A percentile compares a stretch with the other conserved stretches of the same genome.
phyloP scores from a whole-genome alignment of 495 filamentous ascomycete species.

The Usnea hakonensis region DNA sequence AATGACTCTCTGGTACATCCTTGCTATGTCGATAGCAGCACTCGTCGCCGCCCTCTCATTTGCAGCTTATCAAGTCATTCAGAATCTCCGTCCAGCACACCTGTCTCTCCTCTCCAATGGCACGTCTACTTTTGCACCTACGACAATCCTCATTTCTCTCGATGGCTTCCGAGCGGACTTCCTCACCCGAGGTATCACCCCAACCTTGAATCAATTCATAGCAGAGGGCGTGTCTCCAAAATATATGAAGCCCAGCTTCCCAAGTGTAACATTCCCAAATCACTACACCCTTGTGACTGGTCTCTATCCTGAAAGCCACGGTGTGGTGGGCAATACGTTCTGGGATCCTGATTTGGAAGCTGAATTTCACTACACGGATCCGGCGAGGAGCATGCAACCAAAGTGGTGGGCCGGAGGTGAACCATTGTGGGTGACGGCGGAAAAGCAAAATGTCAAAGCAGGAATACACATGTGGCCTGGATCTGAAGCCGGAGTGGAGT shows the following conservation, averaged over 20 bases:
- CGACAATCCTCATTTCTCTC: conserved; percentile 87
- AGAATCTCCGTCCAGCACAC: conserved; percentile 26
- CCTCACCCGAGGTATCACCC: conserved; percentile 72
- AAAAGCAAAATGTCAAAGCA: conserved; percentile 61
- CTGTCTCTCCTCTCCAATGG: conserved; percentile 60
- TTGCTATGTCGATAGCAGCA: conserved; percentile 32
- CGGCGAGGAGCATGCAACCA: conserved; percentile 58
- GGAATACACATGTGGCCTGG: conserved; percentile 99
- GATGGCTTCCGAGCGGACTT: conserved; percentile 98
- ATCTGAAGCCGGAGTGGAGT: conserved; percentile 66
- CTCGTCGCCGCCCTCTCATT: conserved; percentile 48
- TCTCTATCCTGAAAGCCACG: conserved; percentile 86
- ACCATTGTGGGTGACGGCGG: conserved; percentile 88
- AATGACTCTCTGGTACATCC: conserved; percentile 30
- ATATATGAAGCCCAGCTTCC: conserved; percentile 90
- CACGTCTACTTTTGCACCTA: conserved; percentile 77
- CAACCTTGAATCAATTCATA: conserved; percentile 70
- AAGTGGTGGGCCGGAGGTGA: conserved; percentile 90
- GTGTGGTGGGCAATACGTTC: conserved; percentile 89
- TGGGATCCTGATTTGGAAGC: conserved; percentile 71
- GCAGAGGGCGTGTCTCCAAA: conserved; percentile 76
- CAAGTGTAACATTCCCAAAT: conserved; percentile 95
- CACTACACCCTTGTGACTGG: conserved; percentile 94
- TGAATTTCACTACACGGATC: conserved; percentile 82
- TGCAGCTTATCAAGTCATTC: conserved; percentile 43